Evolutionary conservation across 306 rosid genomes (phyloP), one percentile per base, ranked within the genome.

Genomic region (Leucaena leucocephala): DNA sequence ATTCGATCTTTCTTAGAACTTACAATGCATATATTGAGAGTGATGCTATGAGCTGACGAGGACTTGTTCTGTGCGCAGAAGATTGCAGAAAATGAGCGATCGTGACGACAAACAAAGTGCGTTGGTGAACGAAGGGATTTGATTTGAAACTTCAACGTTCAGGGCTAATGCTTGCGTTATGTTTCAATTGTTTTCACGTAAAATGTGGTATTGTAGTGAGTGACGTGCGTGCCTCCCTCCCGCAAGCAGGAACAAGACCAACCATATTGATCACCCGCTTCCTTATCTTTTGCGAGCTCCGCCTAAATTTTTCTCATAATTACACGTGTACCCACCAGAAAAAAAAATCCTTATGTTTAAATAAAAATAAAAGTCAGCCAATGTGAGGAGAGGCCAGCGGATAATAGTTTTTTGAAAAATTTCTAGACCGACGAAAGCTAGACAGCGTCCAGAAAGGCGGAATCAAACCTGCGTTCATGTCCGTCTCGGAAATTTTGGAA

Each of bases 381-480:
- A n/a, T 54, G 10, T 6, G 19, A 59, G 4, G 70, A 22, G 84
- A 67, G 87, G 64, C 40, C 84, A 84, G 46, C 62, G 2, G 16
- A 59, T 57, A 21, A 35, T 6, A 40, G 33, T 35, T 43, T 17
- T 63, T 43, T 39, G 45, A 38, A 58, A 75, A 75, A 35, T 27
- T 13, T 34, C 4, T 12, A 21, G 36, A 39, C 15, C 17, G 21
- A 36, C 22, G 44, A 75, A 81, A 75, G 61, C 75, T 55, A 59
- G 38, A 83, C 84, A 78, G 43, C 49, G 44, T 72, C 74, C 76
- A 72, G 78, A 80, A 83, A 86, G 71, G 40, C 81, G 68, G 52
- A 90, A 78, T 90, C 91, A 80, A 87, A 62, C 81, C 64, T 8
- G 52, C 55, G 78, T 90, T 92, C 88, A 77, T 74, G 48, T 92